Evolutionary conservation across 371 early-diverging fungal species (phyloP).

Genomic region (Basidiobolus meristosporus): DNA sequence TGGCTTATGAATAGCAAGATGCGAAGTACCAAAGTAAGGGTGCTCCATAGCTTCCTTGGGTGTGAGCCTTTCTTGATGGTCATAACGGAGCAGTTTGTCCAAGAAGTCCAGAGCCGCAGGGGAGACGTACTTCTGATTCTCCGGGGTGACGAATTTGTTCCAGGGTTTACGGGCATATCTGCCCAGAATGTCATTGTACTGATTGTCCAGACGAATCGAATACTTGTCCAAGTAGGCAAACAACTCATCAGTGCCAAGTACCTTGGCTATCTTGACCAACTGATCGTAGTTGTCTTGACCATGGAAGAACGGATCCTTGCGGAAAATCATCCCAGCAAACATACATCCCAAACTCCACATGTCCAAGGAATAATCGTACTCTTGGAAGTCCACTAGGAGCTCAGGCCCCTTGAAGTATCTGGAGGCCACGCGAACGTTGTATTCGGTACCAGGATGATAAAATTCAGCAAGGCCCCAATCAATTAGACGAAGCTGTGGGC

Average conservation of each 20-base stretch:
- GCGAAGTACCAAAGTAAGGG: conserved; percentile 74
- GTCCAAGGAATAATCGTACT: conserved; percentile 98
- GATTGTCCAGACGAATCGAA: conserved; percentile 72
- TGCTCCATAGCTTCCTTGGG: conserved; percentile 92
- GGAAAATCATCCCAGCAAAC: conserved; percentile 97
- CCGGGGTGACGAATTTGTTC: conserved; percentile 73
- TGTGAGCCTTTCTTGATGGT: conserved; percentile 93
- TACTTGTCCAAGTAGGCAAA: conserved; percentile 87
- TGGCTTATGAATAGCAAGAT: too few relatives aligned
- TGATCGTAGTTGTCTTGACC: conserved; percentile 97
- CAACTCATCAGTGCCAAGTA: conserved; percentile 88
- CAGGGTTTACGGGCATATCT: conserved; percentile 90
- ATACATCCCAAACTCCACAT: conserved; percentile 99
- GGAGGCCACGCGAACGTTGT: conserved; percentile 97
- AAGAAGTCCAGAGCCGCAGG: conserved; percentile 88
- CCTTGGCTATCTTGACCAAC: conserved; percentile 92
- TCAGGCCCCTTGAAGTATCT: conserved; percentile 99
- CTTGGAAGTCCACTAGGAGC: conserved; percentile 91
- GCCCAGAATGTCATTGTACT: conserved; percentile 66
- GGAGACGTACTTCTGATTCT: conserved; percentile 78
- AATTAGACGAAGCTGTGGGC: conserved; percentile 68
- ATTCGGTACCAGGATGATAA: conserved; percentile 93
- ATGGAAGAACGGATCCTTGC: conserved; percentile 98
- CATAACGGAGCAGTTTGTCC: conserved; percentile 86
- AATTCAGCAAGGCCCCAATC: conserved; percentile 99